Evolutionary conservation across 805 yeast genomes (phyloP).

Genomic region (Candida fluviatilis): DNA sequence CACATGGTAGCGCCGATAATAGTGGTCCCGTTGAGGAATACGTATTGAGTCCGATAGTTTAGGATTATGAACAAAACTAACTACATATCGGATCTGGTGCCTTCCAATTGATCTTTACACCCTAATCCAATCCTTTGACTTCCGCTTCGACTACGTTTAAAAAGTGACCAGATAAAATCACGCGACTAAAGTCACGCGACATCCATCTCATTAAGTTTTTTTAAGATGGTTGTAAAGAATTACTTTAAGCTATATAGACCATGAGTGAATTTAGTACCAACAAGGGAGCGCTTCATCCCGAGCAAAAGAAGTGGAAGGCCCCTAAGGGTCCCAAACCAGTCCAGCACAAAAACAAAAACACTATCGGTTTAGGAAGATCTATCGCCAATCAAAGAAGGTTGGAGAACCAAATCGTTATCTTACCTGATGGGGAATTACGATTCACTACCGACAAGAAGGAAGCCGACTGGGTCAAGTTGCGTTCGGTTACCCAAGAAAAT

Average conservation of each 20-base stretch:
- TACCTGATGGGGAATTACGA: conserved; percentile 86
- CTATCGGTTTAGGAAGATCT: conserved; percentile 81
- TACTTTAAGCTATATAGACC: too few species aligned
- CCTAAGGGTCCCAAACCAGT: conserved; percentile 93
- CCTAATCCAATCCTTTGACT: too few species aligned
- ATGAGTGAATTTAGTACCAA: conserved; percentile 22
- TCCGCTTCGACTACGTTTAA: too few species aligned
- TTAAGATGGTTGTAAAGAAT: too few species aligned
- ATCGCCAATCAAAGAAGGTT: conserved; percentile 68
- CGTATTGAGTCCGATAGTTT: too few species aligned
- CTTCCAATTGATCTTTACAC: too few species aligned
- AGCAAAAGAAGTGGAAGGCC: conserved; percentile 71
- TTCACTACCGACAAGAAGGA: conserved; percentile 83
- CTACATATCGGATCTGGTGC: too few species aligned
- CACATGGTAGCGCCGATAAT: too few species aligned
- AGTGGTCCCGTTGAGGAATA: too few species aligned
- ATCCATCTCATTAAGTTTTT: background rate
- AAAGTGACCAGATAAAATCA: too few species aligned
- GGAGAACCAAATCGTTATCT: conserved; percentile 63
- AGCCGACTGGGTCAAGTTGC: conserved; percentile 83
- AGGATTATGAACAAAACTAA: too few species aligned
- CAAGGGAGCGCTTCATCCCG: conserved; percentile 42
- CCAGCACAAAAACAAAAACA: conserved; percentile 76
- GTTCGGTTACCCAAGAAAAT: conserved; percentile 92
- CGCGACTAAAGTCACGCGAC: background rate